These are phyloP conservation scores for Agrocybe praecox DNA, from an alignment of 768 basidiomycete genomes.

Conservation along the genomic window DNA sequence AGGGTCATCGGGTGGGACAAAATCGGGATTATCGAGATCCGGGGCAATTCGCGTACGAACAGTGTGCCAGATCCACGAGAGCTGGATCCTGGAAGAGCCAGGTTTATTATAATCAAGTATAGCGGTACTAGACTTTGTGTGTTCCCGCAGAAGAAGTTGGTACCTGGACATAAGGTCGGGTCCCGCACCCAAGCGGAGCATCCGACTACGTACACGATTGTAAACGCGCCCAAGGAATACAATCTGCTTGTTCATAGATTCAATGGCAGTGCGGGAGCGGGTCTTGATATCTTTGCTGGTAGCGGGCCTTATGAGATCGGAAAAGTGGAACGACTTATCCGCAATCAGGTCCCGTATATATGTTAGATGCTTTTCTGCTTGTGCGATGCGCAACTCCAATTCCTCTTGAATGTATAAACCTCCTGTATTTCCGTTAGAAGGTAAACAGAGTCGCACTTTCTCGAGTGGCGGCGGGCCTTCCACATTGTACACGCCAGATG, in stretches of 20 bases:
- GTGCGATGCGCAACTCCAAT: background rate
- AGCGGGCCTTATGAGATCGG: background rate
- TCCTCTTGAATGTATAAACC: background rate
- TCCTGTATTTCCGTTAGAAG: background rate
- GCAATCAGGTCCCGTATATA: background rate
- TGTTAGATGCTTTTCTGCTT: background rate
- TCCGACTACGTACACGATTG: background rate
- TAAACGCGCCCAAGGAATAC: background rate
- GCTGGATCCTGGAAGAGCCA: background rate
- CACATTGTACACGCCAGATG: background rate
- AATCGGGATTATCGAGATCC: background rate
- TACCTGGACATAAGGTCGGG: background rate
- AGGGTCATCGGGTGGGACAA: background rate
- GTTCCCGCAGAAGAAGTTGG: background rate
- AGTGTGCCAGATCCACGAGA: conserved; percentile 2
- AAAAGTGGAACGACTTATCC: conserved; percentile 1
- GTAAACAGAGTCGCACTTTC: background rate
- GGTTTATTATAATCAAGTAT: conserved; percentile 1
- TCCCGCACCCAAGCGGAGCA: background rate
- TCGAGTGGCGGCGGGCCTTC: background rate
- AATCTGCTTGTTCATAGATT: background rate
- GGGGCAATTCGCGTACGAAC: background rate
- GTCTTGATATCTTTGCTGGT: background rate
- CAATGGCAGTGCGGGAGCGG: background rate
- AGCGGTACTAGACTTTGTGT: background rate